These are phyloP conservation scores for Diddensiella santjacobensis DNA, from an alignment of 805 yeast species.

Conservation along the genomic window DNA sequence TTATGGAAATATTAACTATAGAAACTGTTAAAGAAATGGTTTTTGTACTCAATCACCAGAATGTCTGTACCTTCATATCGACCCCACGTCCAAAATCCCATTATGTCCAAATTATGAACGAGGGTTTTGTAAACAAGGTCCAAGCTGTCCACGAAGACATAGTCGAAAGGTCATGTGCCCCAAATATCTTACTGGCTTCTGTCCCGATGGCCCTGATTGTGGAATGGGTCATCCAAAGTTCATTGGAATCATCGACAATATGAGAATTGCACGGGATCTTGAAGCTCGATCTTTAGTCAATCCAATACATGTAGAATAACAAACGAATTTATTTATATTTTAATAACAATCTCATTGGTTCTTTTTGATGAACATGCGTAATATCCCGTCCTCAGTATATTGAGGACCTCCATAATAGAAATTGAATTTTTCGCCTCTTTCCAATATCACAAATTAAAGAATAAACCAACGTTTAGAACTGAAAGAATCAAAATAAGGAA, in stretches of 20 bases:
- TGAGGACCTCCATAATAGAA: too few species aligned
- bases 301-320: too few species aligned
- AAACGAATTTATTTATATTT: too few species aligned
- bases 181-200: conserved; percentile 80
- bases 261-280: conserved; percentile 35
- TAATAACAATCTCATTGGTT: too few species aligned
- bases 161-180: conserved; percentile 73
- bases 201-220: conserved; percentile 83
- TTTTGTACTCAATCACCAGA: conserved; percentile 87
- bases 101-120: conserved; percentile 76
- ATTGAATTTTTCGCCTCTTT: too few species aligned
- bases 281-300: conserved; percentile 7
- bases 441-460: too few species aligned
- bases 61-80: conserved; percentile 87
- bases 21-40: conserved; percentile 34
- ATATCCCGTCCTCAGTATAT: too few species aligned
- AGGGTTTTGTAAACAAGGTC: conserved; percentile 93
- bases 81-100: conserved; percentile 84
- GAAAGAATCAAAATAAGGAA: too few species aligned
- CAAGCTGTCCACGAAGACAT: conserved; percentile 78
- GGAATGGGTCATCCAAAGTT: conserved; percentile 81
- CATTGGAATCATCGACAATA: conserved; percentile 34
- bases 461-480: too few species aligned
- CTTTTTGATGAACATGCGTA: too few species aligned
- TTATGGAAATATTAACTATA: neutral